Conservation (phyloP, 2,329 filamentous ascomycete species). For the Ampelomyces quisqualis region DNA sequence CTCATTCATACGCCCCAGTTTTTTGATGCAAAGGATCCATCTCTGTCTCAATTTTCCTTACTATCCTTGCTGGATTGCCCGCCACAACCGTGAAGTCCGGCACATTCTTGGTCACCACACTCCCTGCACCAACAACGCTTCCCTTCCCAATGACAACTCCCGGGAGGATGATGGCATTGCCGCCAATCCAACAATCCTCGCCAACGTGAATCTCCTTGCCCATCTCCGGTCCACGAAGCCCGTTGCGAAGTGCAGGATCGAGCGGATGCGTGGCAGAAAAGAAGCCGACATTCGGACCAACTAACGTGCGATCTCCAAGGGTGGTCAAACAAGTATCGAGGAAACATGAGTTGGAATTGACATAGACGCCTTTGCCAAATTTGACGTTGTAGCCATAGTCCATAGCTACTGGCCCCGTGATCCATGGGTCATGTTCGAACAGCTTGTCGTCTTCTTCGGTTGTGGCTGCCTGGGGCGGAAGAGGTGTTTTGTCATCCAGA, state of each 20-base stretch:
- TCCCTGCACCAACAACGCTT: conserved; percentile 73
- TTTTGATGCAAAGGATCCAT: conserved; percentile 32
- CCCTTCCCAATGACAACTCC: conserved; percentile 78
- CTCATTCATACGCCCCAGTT: conserved; percentile 52
- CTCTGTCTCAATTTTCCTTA: conserved; percentile 48
- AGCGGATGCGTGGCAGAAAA: conserved; percentile 76
- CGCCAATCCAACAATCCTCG: conserved; percentile 63
- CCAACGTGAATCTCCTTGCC: conserved; percentile 74
- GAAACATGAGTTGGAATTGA: conserved; percentile 75
- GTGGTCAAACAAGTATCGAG: conserved; percentile 74
- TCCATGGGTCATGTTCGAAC: conserved; percentile 66
- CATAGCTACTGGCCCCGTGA: conserved; percentile 67
- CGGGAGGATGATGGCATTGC: conserved; percentile 61
- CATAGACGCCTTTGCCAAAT: conserved; percentile 69
- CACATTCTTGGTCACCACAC: conserved; percentile 78
- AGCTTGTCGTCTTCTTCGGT: conserved; percentile 65
- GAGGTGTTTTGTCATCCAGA: conserved; percentile 59
- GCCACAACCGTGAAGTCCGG: conserved; percentile 64
- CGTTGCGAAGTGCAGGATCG: conserved; percentile 72
- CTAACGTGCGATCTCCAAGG: conserved; percentile 73
- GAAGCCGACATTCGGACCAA: conserved; percentile 77
- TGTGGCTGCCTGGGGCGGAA: conserved; percentile 61
- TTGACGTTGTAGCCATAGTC: conserved; percentile 79
- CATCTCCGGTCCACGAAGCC: conserved; percentile 70
- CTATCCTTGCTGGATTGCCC: conserved; percentile 68